Evolutionary conservation across 192 early-diverging fungal genomes (phyloP).

Genomic region (Podila minutissima): DNA sequence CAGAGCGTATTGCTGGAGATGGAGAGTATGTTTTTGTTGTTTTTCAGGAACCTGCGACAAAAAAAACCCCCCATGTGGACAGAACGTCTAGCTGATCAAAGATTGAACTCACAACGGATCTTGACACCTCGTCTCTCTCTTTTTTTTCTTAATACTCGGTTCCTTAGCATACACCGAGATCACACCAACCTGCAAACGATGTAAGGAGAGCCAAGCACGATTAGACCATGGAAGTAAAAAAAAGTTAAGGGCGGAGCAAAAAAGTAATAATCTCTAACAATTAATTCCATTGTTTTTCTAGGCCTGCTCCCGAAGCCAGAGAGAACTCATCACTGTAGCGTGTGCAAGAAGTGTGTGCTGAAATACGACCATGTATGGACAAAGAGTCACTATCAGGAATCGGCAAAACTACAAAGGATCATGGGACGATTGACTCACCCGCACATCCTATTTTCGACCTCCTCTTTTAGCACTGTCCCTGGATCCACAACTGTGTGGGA

Average conservation of each 20-base stretch:
- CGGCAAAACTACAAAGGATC: neutral
- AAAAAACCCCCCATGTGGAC: neutral
- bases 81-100: neutral
- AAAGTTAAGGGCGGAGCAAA: neutral
- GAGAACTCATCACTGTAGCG: conserved; percentile 82
- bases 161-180: conserved; percentile 32
- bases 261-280: neutral
- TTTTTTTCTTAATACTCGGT: neutral
- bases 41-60: neutral
- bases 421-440: neutral
- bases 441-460: neutral
- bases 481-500: conserved; percentile 86
- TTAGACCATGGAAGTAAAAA: neutral
- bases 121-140: neutral
- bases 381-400: neutral
- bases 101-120: neutral
- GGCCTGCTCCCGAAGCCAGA: conserved; percentile 79
- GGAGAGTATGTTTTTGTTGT: conserved; percentile 52
- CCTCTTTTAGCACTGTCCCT: conserved; percentile 68
- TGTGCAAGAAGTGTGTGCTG: conserved; percentile 79
- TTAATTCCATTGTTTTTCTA: conserved; percentile 9
- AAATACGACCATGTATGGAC: conserved; percentile 73
- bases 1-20: conserved; percentile 57
- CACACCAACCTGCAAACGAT: conserved; percentile 38
- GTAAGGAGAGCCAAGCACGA: neutral